A percentile compares a stretch with the other conserved stretches of the same genome.
These are phyloP conservation scores for Phytophthora fragariaefolia DNA, from an alignment of 352 stramenopile genomes.

Conservation along the genomic window DNA sequence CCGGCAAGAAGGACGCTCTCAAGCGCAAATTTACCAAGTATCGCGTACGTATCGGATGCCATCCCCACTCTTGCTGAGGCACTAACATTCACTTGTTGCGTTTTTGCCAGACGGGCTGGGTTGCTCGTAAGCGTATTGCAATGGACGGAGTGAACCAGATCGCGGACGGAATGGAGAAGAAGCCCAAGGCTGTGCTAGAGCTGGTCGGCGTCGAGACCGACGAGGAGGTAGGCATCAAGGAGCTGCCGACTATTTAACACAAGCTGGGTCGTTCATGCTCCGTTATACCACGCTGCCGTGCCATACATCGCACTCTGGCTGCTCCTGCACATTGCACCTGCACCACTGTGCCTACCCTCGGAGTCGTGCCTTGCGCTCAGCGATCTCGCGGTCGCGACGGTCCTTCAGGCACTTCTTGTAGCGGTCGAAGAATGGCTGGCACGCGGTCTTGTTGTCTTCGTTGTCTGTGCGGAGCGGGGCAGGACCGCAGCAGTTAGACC, in stretches of 20 bases:
- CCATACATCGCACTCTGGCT: not conserved
- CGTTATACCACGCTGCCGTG: constrained; percentile 8
- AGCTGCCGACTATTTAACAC: constrained; percentile 72
- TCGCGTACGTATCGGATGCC: constrained; percentile 42
- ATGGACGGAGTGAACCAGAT: constrained; percentile 84
- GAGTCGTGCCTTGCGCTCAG: constrained; percentile 39
- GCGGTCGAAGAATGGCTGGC: constrained; percentile 65
- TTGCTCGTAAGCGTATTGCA: constrained; percentile 77
- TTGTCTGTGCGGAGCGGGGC: constrained; percentile 50
- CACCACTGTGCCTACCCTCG: no score
- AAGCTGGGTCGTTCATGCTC: constrained; percentile 5
- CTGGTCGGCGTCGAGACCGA: constrained; percentile 75
- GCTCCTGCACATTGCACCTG: no score
- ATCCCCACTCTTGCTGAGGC: not conserved
- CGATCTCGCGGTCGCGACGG: constrained; percentile 47
- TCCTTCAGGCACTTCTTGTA: constrained; percentile 76
- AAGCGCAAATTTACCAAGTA: constrained; percentile 76
- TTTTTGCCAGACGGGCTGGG: constrained; percentile 63
- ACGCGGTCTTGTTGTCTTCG: constrained; percentile 51
- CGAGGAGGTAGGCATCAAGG: constrained; percentile 69
- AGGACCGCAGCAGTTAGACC: not conserved
- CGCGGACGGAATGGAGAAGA: constrained; percentile 87
- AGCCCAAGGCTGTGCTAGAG: constrained; percentile 65
- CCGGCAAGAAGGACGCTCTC: constrained; percentile 65
- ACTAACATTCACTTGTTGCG: not conserved